Conservation (phyloP, 768 basidiomycete species). For the Lyophyllum semitale region DNA sequence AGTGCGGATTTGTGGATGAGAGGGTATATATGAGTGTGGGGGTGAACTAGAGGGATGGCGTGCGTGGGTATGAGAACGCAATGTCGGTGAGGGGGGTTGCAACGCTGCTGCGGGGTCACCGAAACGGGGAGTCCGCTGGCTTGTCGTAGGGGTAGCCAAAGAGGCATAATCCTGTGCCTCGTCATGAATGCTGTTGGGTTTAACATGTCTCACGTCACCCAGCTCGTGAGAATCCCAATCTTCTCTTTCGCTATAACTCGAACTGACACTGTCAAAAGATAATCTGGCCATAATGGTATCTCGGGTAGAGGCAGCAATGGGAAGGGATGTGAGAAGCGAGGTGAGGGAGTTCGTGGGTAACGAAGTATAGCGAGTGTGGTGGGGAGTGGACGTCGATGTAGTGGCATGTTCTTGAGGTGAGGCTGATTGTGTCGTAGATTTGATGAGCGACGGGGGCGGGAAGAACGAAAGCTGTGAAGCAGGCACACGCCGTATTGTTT, state of each 20-base stretch:
- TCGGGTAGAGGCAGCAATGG: constrained; percentile 53
- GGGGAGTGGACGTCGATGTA: constrained; percentile 9
- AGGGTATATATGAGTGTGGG: constrained; percentile 27
- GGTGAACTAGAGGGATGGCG: constrained; percentile 36
- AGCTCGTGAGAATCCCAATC: constrained; percentile 43
- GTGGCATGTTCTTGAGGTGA: constrained; percentile 10
- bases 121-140: constrained; percentile 1
- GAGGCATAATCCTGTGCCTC: neutral
- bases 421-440: constrained; percentile 12
- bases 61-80: constrained; percentile 19
- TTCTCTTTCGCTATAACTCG: constrained; percentile 41
- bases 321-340: constrained; percentile 47
- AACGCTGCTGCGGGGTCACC: neutral
- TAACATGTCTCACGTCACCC: constrained; percentile 35
- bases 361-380: constrained; percentile 28
- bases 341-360: constrained; percentile 38
- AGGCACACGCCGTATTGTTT: constrained; percentile 48
- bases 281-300: constrained; percentile 57
- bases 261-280: constrained; percentile 54
- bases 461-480: constrained; percentile 56
- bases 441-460: constrained; percentile 41
- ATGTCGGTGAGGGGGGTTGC: neutral
- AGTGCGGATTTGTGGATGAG: constrained; percentile 43
- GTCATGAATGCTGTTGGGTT: neutral
- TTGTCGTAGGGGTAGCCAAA: constrained; percentile 17